phyloP scores from a whole-genome alignment of 306 rosid species.

The Cicer pinnatifidum region DNA sequence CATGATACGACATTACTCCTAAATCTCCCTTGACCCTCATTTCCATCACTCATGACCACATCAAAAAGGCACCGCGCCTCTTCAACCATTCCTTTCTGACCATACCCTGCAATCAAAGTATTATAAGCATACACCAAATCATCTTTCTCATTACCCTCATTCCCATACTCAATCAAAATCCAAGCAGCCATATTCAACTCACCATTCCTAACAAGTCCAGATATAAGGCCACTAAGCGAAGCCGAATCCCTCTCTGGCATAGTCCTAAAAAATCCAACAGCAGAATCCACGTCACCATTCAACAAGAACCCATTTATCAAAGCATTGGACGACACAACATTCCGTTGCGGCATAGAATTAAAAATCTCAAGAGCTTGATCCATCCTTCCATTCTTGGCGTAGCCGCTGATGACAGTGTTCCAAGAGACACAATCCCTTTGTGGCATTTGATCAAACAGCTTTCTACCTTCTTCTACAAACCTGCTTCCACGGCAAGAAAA shows the following conservation, averaged over 20 bases:
- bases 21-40: constrained; percentile 37
- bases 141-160: constrained; percentile 33
- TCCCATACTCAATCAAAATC: constrained; percentile 47
- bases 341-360: constrained; percentile 48
- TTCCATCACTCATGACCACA: constrained; percentile 37
- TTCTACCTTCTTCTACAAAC: constrained; percentile 47
- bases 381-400: constrained; percentile 55
- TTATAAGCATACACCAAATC: constrained; percentile 56
- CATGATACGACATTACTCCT: constrained; percentile 54
- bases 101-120: constrained; percentile 53
- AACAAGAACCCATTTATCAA: constrained; percentile 55
- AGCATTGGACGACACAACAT: constrained; percentile 56
- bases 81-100: constrained; percentile 55
- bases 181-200: constrained; percentile 46
- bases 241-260: constrained; percentile 50
- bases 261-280: constrained; percentile 44
- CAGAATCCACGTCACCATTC: constrained; percentile 51
- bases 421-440: constrained; percentile 56
- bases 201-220: constrained; percentile 54
- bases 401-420: constrained; percentile 58
- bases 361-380: constrained; percentile 53
- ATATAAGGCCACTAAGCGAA: constrained; percentile 50
- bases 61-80: constrained; percentile 55
- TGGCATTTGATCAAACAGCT: constrained; percentile 53
- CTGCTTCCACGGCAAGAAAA: constrained; percentile 45